Conservation (phyloP, 2,329 filamentous ascomycete species). For the Blastomyces emzantsi region DNA sequence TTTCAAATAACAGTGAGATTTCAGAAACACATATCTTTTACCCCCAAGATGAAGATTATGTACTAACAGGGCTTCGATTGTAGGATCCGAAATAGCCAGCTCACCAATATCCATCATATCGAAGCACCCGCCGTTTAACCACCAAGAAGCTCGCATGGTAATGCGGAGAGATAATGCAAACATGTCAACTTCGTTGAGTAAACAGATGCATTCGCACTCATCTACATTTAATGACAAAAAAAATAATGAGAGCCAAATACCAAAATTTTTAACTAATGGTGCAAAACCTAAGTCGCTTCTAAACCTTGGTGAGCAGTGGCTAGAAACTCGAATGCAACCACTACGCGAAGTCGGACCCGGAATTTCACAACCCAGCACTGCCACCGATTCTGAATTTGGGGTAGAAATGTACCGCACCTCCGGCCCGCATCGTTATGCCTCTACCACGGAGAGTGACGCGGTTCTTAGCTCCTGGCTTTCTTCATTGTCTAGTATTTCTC, state of each 20-base stretch:
- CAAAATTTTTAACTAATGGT: neutral
- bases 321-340: constrained; percentile 5
- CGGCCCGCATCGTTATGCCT: constrained; percentile 3
- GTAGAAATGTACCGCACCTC: constrained; percentile 21
- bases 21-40: neutral
- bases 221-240: neutral
- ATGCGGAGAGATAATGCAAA: neutral
- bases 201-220: neutral
- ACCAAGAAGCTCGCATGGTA: neutral
- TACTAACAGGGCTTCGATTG: neutral
- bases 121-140: neutral
- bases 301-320: constrained; percentile 5
- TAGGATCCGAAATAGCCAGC: neutral
- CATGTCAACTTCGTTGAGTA: neutral
- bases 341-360: constrained; percentile 16
- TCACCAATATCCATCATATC: neutral
- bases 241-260: neutral
- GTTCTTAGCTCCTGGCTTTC: constrained; percentile 13
- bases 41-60: neutral
- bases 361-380: constrained; percentile 25
- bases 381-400: constrained; percentile 24
- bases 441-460: constrained; percentile 12
- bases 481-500: constrained; percentile 7
- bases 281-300: neutral
- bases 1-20: neutral